Percentiles rank a stretch among this genome's conserved stretches.
These are phyloP conservation scores for Eremochloa ophiuroides DNA, from an alignment of 176 grass and related monocot genomes.

Conservation along the genomic window DNA sequence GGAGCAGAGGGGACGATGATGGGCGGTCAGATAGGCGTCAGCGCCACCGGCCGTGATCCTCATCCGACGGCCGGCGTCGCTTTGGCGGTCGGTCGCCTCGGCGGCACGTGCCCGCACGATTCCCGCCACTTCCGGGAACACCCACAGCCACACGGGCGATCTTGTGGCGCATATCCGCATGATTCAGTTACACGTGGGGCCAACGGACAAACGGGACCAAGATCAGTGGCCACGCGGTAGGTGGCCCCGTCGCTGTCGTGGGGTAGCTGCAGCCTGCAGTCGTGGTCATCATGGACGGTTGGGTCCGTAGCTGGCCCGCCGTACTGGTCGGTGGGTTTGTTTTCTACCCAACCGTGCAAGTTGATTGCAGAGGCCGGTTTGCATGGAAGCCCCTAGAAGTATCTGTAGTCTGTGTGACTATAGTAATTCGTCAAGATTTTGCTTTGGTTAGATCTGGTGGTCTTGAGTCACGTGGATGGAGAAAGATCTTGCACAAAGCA, in stretches of 20 bases:
- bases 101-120: slow-evolving; percentile 19
- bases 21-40: neutral
- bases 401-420: neutral
- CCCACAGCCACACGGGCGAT: neutral
- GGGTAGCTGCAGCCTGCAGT: neutral
- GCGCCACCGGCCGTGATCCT: neutral
- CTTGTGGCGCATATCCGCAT: neutral
- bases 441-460: neutral
- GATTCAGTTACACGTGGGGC: slow-evolving; percentile 20
- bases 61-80: slow-evolving; percentile 24
- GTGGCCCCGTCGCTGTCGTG: neutral
- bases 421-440: neutral
- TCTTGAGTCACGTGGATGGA: too few relatives aligned
- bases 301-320: slow-evolving; percentile 3
- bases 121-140: slow-evolving; percentile 13
- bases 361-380: neutral
- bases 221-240: neutral
- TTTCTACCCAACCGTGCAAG: slow-evolving; percentile 1
- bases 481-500: too few relatives aligned
- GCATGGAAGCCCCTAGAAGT: neutral
- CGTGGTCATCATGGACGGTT: neutral
- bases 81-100: slow-evolving; percentile 47
- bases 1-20: neutral
- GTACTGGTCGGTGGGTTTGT: slow-evolving; percentile 44
- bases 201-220: fast-evolving